Evolutionary conservation across 164 flowering plant species (phyloP).

Genomic region (Vitis cinerea): DNA sequence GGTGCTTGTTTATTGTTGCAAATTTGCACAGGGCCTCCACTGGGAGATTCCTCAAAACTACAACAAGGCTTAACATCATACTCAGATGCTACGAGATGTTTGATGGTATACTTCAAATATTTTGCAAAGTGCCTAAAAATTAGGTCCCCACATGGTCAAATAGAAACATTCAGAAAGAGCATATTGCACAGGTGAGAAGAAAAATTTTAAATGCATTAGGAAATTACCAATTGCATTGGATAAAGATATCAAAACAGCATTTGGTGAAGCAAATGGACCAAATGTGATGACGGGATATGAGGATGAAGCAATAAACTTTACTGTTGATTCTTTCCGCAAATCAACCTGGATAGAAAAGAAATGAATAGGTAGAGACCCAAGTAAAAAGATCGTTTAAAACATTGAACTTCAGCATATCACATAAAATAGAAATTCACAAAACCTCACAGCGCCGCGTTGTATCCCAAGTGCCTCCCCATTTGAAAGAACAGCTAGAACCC

Average conservation of each 20-base stretch:
- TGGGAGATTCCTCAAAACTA: too few relatives aligned
- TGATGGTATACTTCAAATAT: too few relatives aligned
- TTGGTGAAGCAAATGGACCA: constrained; percentile 87
- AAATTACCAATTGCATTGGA: constrained; percentile 79
- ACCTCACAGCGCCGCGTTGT: constrained; percentile 90
- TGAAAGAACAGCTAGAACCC: constrained; percentile 80
- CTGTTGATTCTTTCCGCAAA: constrained; percentile 53
- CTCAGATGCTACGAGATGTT: too few relatives aligned
- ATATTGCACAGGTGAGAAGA: constrained; percentile 4
- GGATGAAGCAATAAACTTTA: constrained; percentile 46
- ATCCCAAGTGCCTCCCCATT: constrained; percentile 86
- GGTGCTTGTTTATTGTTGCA: too few relatives aligned
- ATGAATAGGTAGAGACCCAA: background rate
- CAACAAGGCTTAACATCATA: too few relatives aligned
- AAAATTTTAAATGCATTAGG: constrained; percentile 1
- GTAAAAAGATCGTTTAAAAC: background rate
- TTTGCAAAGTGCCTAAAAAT: too few relatives aligned
- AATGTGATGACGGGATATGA: constrained; percentile 82
- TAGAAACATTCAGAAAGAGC: background rate
- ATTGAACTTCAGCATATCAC: constrained; percentile 28
- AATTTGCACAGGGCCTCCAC: too few relatives aligned
- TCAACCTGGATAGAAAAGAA: constrained; percentile 55
- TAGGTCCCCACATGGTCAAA: background rate
- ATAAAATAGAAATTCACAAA: constrained; percentile 9
- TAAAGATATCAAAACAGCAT: constrained; percentile 59